phyloP scores from a whole-genome alignment of 805 yeast genomes.

The Yarrowia sp. region DNA sequence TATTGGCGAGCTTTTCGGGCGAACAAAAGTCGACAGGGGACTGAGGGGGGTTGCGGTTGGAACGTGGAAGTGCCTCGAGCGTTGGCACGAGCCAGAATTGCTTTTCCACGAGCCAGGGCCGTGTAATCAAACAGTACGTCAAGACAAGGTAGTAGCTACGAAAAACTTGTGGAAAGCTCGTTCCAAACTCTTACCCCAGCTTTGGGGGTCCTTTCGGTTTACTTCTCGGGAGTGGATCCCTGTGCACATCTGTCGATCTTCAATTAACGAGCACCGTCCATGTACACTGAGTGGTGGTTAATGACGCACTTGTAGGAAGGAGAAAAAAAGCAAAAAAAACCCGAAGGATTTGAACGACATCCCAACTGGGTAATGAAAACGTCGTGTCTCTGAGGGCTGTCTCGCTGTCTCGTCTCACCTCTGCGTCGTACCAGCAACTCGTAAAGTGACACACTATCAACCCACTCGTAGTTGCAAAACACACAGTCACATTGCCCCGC shows the following conservation, averaged over 20 bases:
- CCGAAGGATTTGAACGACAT: neutral
- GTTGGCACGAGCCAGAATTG: too few species aligned
- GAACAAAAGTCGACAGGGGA: too few species aligned
- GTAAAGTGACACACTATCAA: neutral
- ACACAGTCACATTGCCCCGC: slow-evolving; percentile 14
- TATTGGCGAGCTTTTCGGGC: too few species aligned
- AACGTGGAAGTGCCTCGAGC: neutral
- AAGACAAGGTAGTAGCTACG: too few species aligned
- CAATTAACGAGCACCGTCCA: neutral
- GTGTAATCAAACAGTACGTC: too few species aligned
- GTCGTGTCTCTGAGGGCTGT: too few species aligned
- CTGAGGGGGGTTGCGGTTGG: too few species aligned
- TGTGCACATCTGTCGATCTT: slow-evolving; percentile 23
- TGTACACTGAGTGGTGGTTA: neutral
- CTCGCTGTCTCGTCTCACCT: too few species aligned
- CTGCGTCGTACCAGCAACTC: too few species aligned
- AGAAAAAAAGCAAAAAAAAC: neutral
- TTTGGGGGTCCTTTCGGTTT: neutral
- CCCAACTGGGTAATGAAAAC: neutral
- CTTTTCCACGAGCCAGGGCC: too few species aligned
- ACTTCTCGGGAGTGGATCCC: slow-evolving; percentile 29
- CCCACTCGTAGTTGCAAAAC: neutral
- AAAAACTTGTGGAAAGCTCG: too few species aligned
- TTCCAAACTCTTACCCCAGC: slow-evolving; percentile 12
- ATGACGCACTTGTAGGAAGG: neutral